Conservation (phyloP, 768 basidiomycete species). For the Dictyophora rubrovolvata region DNA sequence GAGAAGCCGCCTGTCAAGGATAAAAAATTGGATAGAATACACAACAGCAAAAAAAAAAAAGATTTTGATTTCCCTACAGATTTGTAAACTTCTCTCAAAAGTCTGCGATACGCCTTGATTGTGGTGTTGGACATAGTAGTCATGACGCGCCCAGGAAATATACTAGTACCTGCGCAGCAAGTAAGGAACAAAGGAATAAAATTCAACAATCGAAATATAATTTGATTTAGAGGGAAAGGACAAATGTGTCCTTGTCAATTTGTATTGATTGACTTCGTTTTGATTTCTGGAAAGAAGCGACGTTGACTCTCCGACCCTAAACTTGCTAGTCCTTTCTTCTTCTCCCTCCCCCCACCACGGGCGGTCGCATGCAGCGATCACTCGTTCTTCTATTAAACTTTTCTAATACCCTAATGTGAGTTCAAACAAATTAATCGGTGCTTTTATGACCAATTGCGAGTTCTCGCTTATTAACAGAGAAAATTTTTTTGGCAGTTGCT, state of each 20-base stretch:
- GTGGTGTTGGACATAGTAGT: not conserved
- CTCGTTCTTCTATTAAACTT: not conserved
- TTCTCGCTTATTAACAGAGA: constrained; percentile 8
- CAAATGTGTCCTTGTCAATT: not conserved
- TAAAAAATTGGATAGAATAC: not conserved
- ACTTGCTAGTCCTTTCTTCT: not conserved
- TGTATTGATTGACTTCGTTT: not conserved
- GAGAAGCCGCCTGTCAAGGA: constrained; percentile 23
- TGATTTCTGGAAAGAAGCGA: not conserved
- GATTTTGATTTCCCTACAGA: not conserved
- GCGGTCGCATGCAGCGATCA: constrained; percentile 9
- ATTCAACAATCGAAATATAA: not conserved
- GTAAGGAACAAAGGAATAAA: not conserved
- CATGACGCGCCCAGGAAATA: not conserved
- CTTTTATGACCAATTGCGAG: not conserved
- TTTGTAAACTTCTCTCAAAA: constrained; percentile 5
- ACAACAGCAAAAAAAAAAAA: not conserved
- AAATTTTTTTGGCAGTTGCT: constrained; percentile 6
- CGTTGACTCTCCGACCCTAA: not conserved
- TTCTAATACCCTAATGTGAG: constrained; percentile 2
- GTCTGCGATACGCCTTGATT: constrained; percentile 1
- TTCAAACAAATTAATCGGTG: not conserved
- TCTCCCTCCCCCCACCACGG: not conserved
- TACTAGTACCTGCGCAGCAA: not conserved
- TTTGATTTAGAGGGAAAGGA: not conserved